A percentile compares a stretch with the other conserved stretches of the same genome.
Evolutionary conservation across 495 filamentous ascomycete species (phyloP).

Genomic region (Neohortaea acidophila): DNA sequence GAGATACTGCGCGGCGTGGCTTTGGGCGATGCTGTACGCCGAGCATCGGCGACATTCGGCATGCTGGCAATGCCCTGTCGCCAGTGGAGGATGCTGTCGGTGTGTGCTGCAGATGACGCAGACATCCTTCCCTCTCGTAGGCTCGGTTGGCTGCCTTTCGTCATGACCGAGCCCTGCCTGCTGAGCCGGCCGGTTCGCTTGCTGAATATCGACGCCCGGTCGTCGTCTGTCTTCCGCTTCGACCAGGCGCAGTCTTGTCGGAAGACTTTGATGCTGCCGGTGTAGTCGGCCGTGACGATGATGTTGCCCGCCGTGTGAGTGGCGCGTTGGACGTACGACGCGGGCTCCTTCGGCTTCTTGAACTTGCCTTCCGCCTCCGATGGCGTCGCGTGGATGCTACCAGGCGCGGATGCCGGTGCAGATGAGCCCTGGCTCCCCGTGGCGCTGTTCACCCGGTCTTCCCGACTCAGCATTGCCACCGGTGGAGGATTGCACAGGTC

Average conservation of each 20-base stretch:
- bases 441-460: constrained; percentile 48
- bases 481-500: constrained; percentile 94
- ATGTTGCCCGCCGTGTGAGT: constrained; percentile 77
- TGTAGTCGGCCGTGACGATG: constrained; percentile 78
- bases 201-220: constrained; percentile 61
- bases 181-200: constrained; percentile 44
- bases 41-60: no score
- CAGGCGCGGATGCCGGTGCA: constrained; percentile 17
- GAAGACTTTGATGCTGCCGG: constrained; percentile 81
- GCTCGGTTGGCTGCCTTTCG: constrained; percentile 41
- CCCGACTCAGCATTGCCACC: constrained; percentile 63
- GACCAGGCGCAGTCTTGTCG: constrained; percentile 76
- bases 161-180: constrained; percentile 48
- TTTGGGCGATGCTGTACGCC: constrained; percentile 37
- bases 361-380: constrained; percentile 27
- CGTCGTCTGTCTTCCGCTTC: constrained; percentile 41
- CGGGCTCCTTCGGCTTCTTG: constrained; percentile 43
- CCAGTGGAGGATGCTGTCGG: constrained; percentile 86
- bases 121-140: constrained; percentile 32
- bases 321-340: constrained; percentile 52
- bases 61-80: constrained; percentile 58
- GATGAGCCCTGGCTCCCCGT: constrained; percentile 27
- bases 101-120: constrained; percentile 37
- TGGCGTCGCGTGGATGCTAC: constrained; percentile 10
- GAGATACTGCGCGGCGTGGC: constrained; percentile 40